Percentiles rank a stretch among this genome's conserved stretches.
Evolutionary conservation across 352 stramenopile species (phyloP).

Genomic region (Phytophthora capsici): DNA sequence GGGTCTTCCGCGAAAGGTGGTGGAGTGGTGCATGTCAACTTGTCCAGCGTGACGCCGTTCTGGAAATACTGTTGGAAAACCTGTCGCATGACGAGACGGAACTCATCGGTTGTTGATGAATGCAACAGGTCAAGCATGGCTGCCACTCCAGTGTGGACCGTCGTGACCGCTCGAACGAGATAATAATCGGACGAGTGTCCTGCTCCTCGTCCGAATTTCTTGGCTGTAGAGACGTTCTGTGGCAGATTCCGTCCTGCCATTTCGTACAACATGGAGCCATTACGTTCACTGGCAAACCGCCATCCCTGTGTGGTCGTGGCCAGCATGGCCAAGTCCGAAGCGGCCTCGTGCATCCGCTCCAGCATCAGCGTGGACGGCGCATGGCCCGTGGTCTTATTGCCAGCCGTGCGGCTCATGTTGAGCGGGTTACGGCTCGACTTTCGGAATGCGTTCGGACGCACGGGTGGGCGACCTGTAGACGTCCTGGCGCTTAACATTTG

Average conservation of each 20-base stretch:
- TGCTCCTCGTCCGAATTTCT: slow-evolving; percentile 54
- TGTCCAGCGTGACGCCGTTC: slow-evolving; percentile 61
- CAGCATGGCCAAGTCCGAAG: slow-evolving; percentile 59
- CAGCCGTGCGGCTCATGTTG: slow-evolving; percentile 58
- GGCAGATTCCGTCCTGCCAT: slow-evolving; percentile 60
- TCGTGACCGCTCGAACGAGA: slow-evolving; percentile 68
- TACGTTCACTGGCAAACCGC: slow-evolving; percentile 59
- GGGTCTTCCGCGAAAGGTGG: slow-evolving; percentile 50
- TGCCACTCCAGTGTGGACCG: slow-evolving; percentile 52
- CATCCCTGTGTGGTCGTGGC: slow-evolving; percentile 52
- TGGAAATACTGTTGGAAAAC: slow-evolving; percentile 66
- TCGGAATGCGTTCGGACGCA: slow-evolving; percentile 37
- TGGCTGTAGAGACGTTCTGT: slow-evolving; percentile 42
- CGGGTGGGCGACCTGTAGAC: slow-evolving; percentile 8
- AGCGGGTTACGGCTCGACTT: slow-evolving; percentile 48
- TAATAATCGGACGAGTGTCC: slow-evolving; percentile 69
- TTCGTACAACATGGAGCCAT: slow-evolving; percentile 66
- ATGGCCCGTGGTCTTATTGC: slow-evolving; percentile 54
- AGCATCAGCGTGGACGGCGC: slow-evolving; percentile 69
- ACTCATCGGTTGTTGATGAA: slow-evolving; percentile 51
- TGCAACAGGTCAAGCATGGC: slow-evolving; percentile 55
- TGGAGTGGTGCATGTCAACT: slow-evolving; percentile 65
- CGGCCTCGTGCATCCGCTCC: slow-evolving; percentile 64
- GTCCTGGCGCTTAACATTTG: slow-evolving; percentile 41
- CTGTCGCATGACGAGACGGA: slow-evolving; percentile 61